phyloP scores from a whole-genome alignment of 164 flowering plant genomes.

The Vitis riparia region DNA sequence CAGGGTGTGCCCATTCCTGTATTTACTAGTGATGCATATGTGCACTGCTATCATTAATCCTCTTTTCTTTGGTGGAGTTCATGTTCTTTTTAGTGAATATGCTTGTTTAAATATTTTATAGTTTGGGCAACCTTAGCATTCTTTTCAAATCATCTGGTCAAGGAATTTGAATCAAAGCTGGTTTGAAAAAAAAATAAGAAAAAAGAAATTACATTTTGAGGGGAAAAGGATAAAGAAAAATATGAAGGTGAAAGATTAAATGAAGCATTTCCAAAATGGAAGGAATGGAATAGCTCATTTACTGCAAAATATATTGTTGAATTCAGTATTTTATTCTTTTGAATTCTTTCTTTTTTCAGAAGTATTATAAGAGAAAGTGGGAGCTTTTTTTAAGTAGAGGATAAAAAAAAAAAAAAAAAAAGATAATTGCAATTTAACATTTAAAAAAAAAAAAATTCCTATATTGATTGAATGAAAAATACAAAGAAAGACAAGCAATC shows the following conservation, averaged over 20 bases:
- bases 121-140: background rate
- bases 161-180: too few species aligned
- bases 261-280: background rate
- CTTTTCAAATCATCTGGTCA: background rate
- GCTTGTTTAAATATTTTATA: background rate
- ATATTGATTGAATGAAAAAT: background rate
- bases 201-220: background rate
- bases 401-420: background rate
- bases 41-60: background rate
- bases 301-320: too few species aligned
- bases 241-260: background rate
- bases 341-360: background rate
- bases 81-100: background rate
- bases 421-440: background rate
- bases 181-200: background rate
- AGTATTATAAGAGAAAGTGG: background rate
- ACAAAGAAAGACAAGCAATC: too few species aligned
- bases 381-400: background rate
- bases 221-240: background rate
- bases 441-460: background rate
- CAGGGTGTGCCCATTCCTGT: background rate
- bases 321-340: too few species aligned
- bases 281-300: background rate
- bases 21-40: background rate
- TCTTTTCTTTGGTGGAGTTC: background rate